Evolutionary conservation across 192 early-diverging fungal species (phyloP), one percentile per base, ranked within the genome.

Genomic region (Anaeromyces robustus): DNA sequence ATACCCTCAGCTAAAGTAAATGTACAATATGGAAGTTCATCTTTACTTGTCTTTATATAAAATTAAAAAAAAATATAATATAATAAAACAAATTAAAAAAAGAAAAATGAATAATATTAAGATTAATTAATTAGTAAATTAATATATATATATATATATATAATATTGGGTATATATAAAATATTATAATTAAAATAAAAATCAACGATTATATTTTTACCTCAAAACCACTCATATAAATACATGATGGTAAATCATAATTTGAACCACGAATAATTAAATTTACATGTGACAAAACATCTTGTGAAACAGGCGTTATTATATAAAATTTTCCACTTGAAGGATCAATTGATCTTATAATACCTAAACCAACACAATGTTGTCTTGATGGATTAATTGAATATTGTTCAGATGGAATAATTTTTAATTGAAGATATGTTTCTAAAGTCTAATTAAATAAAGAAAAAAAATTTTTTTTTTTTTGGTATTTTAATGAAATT

Each of bases 261-360:
- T 59, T 29, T 78, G 80, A 82, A 78, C 90, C 90, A 79, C 89
- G 89, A 2, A 92, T 85, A 32, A 92, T 80, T 2, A 83, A 83
- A 77, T 84, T 87, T 0, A 86, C 86, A 79, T 83, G 81, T 31
- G 82, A 77, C 14, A 91, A 77, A 3, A 78, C 84, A 7, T 82
- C 79, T 2, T 81, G 77, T 6, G 86, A 80, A 4, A 90, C 77
- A 68, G 87, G 81, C 77, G 93, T 87, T 81, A 95, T 77, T 32
- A 95, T 81, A 52, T 92, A 86, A 6, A 94, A 80, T 11, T 82
- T 81, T 29, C 88, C 88, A 9, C 84, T 84, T 2, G 82, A 68
- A 11, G 89, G 88, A 81, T 94, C 89, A 34, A 94, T 90, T 0
- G 92, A 87, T 19, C 94, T 86, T 77, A 94, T 88, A 29, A 95